These are phyloP conservation scores for Przewalskia tangutica DNA, from an alignment of 257 asterid species.

Conservation along the genomic window DNA sequence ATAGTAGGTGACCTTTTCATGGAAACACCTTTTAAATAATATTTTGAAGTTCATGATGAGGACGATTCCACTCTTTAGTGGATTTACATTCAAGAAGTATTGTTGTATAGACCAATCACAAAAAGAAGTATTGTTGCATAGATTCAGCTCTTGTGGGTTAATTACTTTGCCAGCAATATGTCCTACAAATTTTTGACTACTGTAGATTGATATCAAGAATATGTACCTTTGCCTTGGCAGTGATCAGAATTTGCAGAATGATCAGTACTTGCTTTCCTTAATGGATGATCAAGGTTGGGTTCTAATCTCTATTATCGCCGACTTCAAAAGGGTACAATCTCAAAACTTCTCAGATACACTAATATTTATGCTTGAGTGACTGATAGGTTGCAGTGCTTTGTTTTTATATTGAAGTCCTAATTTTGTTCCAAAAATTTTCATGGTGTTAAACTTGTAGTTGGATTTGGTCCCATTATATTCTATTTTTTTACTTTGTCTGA, in stretches of 20 bases:
- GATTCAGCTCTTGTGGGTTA: neutral
- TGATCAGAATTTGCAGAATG: conserved; percentile 67
- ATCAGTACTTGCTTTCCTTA: conserved; percentile 62
- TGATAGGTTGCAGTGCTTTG: neutral
- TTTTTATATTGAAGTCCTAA: neutral
- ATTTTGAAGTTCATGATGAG: neutral
- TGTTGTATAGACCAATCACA: neutral
- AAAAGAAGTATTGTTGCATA: neutral
- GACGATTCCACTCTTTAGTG: neutral
- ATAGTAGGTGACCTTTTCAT: neutral
- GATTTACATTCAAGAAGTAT: neutral
- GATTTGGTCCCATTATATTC: neutral
- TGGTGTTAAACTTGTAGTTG: neutral
- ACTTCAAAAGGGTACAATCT: conserved; percentile 62
- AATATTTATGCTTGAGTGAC: neutral
- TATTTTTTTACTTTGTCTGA: neutral
- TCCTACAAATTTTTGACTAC: neutral
- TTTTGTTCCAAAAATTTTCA: neutral
- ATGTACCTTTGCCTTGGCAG: conserved; percentile 33
- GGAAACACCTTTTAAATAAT: neutral
- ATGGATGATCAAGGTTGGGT: conserved; percentile 97
- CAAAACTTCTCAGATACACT: neutral
- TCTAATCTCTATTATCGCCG: conserved; percentile 55
- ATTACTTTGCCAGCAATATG: neutral
- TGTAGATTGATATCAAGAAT: conserved; percentile 4